Percentiles rank a stretch among this genome's conserved stretches.
phyloP scores from a whole-genome alignment of 2,329 filamentous ascomycete genomes.

The Whalleya microplaca region DNA sequence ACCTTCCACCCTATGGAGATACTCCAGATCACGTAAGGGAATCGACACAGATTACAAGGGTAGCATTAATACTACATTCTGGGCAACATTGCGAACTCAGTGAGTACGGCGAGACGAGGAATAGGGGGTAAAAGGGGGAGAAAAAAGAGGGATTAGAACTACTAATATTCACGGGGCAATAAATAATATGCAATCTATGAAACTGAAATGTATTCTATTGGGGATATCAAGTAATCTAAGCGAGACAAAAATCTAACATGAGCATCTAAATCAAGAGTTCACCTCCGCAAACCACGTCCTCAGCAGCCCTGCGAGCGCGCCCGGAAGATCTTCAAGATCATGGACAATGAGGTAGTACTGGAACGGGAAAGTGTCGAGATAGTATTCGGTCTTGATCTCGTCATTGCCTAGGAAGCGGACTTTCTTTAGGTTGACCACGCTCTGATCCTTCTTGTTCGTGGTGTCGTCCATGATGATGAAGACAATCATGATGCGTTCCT shows the following conservation, averaged over 20 bases:
- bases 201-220: too few relatives aligned
- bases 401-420: conserved; percentile 73
- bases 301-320: conserved; percentile 82
- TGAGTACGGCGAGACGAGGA: too few relatives aligned
- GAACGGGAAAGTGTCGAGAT: conserved; percentile 96
- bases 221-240: too few relatives aligned
- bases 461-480: conserved; percentile 91
- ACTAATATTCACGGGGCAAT: too few relatives aligned
- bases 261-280: conserved; percentile 37
- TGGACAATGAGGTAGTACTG: conserved; percentile 95
- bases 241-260: neutral
- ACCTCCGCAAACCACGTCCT: conserved; percentile 93
- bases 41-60: too few relatives aligned
- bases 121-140: too few relatives aligned
- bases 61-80: too few relatives aligned
- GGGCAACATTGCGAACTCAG: too few relatives aligned
- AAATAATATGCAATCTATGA: too few relatives aligned
- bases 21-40: too few relatives aligned
- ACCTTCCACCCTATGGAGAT: too few relatives aligned
- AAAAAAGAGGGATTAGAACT: too few relatives aligned
- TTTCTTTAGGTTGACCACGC: conserved; percentile 86
- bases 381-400: conserved; percentile 81
- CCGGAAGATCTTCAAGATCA: conserved; percentile 87
- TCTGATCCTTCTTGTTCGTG: conserved; percentile 52
- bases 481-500: conserved; percentile 96